Evolutionary conservation across 768 basidiomycete genomes (phyloP).

Genomic region (Lepiota venenata): DNA sequence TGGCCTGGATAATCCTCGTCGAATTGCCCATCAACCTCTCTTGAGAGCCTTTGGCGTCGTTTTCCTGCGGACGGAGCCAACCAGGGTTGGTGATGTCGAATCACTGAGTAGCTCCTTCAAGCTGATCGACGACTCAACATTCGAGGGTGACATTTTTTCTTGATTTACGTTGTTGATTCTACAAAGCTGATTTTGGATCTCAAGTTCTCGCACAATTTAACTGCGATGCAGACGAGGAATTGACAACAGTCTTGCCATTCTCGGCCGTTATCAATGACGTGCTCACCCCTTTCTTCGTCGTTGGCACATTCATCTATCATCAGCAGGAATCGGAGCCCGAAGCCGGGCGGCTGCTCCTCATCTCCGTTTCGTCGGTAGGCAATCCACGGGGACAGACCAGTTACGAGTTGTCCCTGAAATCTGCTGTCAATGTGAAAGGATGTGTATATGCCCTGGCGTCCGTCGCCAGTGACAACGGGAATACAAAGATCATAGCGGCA

Average conservation of each 20-base stretch:
- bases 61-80: constrained; percentile 51
- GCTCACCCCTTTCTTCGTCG: constrained; percentile 41
- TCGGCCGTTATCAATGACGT: constrained; percentile 25
- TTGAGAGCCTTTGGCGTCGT: constrained; percentile 64
- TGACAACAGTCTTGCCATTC: constrained; percentile 48
- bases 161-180: not conserved
- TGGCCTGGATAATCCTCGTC: constrained; percentile 68
- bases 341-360: constrained; percentile 59
- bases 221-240: constrained; percentile 55
- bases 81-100: constrained; percentile 49
- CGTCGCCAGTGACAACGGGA: constrained; percentile 33
- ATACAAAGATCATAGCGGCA: constrained; percentile 48
- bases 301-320: constrained; percentile 42
- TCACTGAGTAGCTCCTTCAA: constrained; percentile 53
- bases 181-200: not conserved
- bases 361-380: constrained; percentile 33
- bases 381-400: constrained; percentile 19
- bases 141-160: constrained; percentile 46
- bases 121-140: constrained; percentile 61
- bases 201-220: constrained; percentile 46
- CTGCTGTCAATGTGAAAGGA: constrained; percentile 49
- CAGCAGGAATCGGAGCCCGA: constrained; percentile 46
- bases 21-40: constrained; percentile 56
- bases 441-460: constrained; percentile 65
- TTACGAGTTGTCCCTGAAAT: constrained; percentile 34